Evolutionary conservation across 306 rosid species (phyloP), one percentile per base, ranked within the genome.

Genomic region (Acacia confusa): DNA sequence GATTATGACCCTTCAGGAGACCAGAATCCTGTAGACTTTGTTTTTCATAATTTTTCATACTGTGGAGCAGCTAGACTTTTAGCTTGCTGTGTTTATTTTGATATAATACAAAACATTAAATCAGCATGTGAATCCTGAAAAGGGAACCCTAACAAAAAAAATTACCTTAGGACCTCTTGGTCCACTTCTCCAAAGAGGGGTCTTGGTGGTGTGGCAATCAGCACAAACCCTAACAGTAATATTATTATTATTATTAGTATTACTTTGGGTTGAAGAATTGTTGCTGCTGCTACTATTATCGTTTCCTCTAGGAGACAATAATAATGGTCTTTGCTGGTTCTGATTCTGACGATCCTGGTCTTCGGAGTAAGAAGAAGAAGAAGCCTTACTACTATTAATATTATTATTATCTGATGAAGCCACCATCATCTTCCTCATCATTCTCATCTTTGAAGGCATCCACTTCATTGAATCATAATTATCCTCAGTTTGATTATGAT

Each of bases 121-220:
- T 30, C 6, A 38, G 45, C 28, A 20, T 19, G 22, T 68, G 48
- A n/a, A 69, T 22, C 32, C 52, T 40, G 52, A 69, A 40, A 69
- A 9, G 53, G 74, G 20, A 69, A 38, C 25, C n/a, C 34, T 30
- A 30, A 52, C 38, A 34, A 55, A 60, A 76, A 25, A 8, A 9
- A 57, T 60, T 60, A 76, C 99, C 99, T 95, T 95, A 16, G 99
- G 99, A 58, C 99, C 99, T 86, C 89, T 90, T 12, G 99, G 99
- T 70, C 99, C 99, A 84, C 97, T 91, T 77, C 99, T 95, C 99
- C 99, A 95, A 1, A 95, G 97, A 77, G 99, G 99, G 72, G 99
- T 95, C 84, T 92, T 95, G 2, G 97, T 93, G 71, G 99, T 93
- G 89, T 92, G 89, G 64, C 99, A 95, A 70, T 95, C 99, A 45